phyloP scores from a whole-genome alignment of 345 rosid species.

The Luvunga scandens region DNA sequence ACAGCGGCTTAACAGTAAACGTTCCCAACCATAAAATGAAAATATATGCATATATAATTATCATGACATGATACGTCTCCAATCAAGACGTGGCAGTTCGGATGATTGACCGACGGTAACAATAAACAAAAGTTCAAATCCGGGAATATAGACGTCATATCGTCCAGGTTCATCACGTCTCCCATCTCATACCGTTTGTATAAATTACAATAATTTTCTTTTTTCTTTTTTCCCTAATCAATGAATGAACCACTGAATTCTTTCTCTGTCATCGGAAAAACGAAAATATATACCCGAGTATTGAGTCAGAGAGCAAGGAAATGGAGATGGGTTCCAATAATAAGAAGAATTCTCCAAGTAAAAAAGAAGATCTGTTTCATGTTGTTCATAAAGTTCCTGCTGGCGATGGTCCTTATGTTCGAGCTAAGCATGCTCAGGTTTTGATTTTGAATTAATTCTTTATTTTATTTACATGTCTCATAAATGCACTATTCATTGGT shows the following conservation, averaged over 20 bases:
- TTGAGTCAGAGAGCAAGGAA: slow-evolving; percentile 13
- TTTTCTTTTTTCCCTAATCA: neutral
- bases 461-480: no score
- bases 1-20: no score
- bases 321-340: slow-evolving; percentile 25
- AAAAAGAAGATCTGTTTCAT: slow-evolving; percentile 47
- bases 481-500: neutral
- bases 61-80: neutral
- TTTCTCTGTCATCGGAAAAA: neutral
- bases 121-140: neutral
- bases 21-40: no score
- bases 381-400: slow-evolving; percentile 74
- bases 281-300: neutral
- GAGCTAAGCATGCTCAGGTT: slow-evolving; percentile 93
- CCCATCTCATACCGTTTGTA: neutral
- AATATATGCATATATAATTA: neutral
- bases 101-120: neutral
- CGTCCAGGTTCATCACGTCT: neutral
- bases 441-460: neutral
- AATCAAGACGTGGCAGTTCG: neutral
- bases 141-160: neutral
- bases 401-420: slow-evolving; percentile 84
- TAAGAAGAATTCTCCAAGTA: slow-evolving; percentile 12
- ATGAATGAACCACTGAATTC: no score
- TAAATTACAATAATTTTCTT: neutral